Base-by-base conservation (phyloP, 345 rosid species). In the Hypericum perforatum region DNA sequence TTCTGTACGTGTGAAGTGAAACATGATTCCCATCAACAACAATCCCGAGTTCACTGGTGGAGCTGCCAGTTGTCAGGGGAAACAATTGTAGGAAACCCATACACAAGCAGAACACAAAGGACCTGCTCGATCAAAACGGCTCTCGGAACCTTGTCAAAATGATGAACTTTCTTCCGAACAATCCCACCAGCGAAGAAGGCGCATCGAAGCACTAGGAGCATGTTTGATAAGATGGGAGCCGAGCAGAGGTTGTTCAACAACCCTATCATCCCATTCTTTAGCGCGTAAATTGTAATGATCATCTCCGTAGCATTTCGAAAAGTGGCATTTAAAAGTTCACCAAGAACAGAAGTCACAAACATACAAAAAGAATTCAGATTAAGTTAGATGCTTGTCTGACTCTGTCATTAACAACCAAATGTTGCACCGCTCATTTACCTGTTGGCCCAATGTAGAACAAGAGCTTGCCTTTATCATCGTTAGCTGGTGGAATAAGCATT, bases 181-280 rank as follows among this genome's bases (percentile, higher is more conserved):
- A 78, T 60, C 36, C 76, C 80, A 43, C 83, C 80, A 10, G 70
- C 62, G 68, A 78, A 72, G 62, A 75, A 78, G 11, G 78, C 69
- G 54, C 77, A 74, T 60, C 83, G 79, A 56, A 78, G 78, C 37
- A 78, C 80, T 59, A 78, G 71, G 45, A 78, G 62, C 83, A 75
- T 78, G 60, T 78, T 75, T 56, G 83, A 78, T 58, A 75, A 53
- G 56, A 78, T 72, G n/a, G 36, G 78, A 78, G 29, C 83, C 78
- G 11, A 75, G 62, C 49, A 75, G 65, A 56, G 80, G 75, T 53
- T 75, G 80, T 41, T 78, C 79, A 57, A 78, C 83, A 41, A 75
- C 75, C 41, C 76, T 45, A 69, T 63, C 83, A 70, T 72, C 50
- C 76, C 76, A 38, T 40, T 59, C 58, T 41, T 62, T 58, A 70